phyloP scores from a whole-genome alignment of 495 filamentous ascomycete species.

The Xylaria longipes region DNA sequence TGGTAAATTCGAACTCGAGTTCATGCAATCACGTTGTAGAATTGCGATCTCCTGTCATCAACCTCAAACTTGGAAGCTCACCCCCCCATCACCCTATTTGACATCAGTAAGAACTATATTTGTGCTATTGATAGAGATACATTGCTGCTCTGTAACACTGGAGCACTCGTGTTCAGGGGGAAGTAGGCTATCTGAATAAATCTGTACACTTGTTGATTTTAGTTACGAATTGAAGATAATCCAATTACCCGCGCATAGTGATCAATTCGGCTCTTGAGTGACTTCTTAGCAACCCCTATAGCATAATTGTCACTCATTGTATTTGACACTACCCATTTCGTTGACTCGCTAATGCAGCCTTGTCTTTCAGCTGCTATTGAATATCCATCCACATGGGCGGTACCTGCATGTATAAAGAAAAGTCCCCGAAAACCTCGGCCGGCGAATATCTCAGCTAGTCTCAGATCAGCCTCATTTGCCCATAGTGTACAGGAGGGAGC shows the following conservation, averaged over 20 bases:
- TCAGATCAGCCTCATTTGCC: neutral
- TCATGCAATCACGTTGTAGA: conserved; percentile 15
- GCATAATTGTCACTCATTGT: neutral
- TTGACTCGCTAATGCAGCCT: neutral
- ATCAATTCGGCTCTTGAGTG: neutral
- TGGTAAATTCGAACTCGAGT: neutral
- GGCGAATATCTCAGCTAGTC: neutral
- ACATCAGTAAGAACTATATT: neutral
- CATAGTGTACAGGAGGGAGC: neutral
- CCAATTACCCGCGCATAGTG: neutral
- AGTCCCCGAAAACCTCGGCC: neutral
- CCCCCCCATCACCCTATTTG: conserved; percentile 1
- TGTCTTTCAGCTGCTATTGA: neutral
- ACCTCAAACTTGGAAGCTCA: conserved; percentile 5
- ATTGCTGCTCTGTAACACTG: neutral
- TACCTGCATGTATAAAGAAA: neutral
- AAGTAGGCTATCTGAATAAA: conserved; percentile 2
- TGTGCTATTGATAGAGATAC: conserved; percentile 20
- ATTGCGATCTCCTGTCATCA: conserved; percentile 20
- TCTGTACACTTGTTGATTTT: neutral
- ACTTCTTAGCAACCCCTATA: neutral
- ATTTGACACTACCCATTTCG: neutral
- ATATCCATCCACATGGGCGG: neutral
- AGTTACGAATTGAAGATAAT: neutral
- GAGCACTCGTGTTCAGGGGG: neutral